Evolutionary conservation across 495 filamentous ascomycete genomes (phyloP).

Genomic region (Echria macrotheca): DNA sequence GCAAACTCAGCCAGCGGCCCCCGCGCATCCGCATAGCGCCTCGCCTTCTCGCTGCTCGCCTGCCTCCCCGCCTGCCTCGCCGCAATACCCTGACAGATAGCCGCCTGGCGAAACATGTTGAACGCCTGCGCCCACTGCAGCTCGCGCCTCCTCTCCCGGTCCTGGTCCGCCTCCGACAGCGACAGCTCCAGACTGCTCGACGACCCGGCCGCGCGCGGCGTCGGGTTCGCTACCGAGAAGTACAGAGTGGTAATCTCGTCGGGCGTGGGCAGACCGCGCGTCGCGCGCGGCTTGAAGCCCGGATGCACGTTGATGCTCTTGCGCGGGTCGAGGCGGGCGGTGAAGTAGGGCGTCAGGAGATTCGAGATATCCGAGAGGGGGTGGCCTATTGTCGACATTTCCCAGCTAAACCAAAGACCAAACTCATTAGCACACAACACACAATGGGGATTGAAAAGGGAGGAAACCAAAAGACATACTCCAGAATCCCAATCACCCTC

Average conservation of each 20-base stretch:
- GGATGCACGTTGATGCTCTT: slow-evolving; percentile 31
- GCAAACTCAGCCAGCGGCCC: slow-evolving; percentile 65
- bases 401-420: slow-evolving; percentile 78
- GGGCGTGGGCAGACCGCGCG: slow-evolving; percentile 68
- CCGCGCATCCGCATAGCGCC: slow-evolving; percentile 60
- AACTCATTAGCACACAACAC: slow-evolving; percentile 14
- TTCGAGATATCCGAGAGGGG: slow-evolving; percentile 81
- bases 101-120: slow-evolving; percentile 55
- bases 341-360: slow-evolving; percentile 63
- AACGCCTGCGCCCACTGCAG: slow-evolving; percentile 64
- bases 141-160: slow-evolving; percentile 39
- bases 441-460: not conserved
- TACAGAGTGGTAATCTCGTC: slow-evolving; percentile 75
- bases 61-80: slow-evolving; percentile 78
- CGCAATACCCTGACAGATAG: slow-evolving; percentile 93
- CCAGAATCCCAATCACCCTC: slow-evolving; percentile 84
- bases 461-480: slow-evolving; percentile 45
- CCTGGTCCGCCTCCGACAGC: slow-evolving; percentile 23
- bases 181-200: slow-evolving; percentile 23
- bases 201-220: slow-evolving; percentile 44
- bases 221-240: slow-evolving; percentile 58
- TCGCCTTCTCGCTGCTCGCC: slow-evolving; percentile 81
- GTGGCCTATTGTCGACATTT: slow-evolving; percentile 94
- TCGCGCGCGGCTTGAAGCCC: slow-evolving; percentile 55
- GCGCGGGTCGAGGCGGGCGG: slow-evolving; percentile 30